Evolutionary conservation across 225 moss, liverwort and hornwort genomes (phyloP), one percentile per base, ranked within the genome.

Genomic region (Rhytidiadelphus loreus): DNA sequence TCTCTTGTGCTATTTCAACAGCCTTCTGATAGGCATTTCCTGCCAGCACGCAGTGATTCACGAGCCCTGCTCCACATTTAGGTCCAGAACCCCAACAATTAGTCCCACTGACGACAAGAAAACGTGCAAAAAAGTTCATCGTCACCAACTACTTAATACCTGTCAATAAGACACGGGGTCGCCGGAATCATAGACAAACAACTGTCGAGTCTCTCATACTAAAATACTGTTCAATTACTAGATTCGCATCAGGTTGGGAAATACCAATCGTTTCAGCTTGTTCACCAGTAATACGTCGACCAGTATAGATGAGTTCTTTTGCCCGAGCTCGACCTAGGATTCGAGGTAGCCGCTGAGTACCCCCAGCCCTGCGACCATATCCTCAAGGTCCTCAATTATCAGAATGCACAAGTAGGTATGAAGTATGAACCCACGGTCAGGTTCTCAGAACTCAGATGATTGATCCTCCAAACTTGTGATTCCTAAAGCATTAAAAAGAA

Each of bases 241-340:
- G 30, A 72, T 75, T 74, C 74, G 80, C 74, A 85, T 79, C 37
- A 69, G 75, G 83, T 76, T 83, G 83, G 76, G 74, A 86, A 39
- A 59, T 96, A 97, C 97, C 98, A 89, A 97, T 93, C 43, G 91
- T 89, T 94, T 96, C 96, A 64, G 96, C 98, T 61, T 89, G 91
- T 85, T 95, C 90, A 82, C 97, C 96, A 93, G 95, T 91, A 81
- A 99, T 93, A 73, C 95, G 95, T 29, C 95, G 94, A 62, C 96
- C 96, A 87, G 98, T 99, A 57, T 96, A 99, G 78, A 99, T 97
- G 86, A 99, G 95, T 90, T 99, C 98, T 84, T 99, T 97, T 50
- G 98, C 98, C 87, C 92, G 90, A 86, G 98, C 95, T 86, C 96
- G 93, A 69, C 98, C 98, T 82, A 99, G 93, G 70, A 97, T 90